Evolutionary conservation across 1,284 basidiomycete genomes (phyloP).

Genomic region (Takashimella koratensis): DNA sequence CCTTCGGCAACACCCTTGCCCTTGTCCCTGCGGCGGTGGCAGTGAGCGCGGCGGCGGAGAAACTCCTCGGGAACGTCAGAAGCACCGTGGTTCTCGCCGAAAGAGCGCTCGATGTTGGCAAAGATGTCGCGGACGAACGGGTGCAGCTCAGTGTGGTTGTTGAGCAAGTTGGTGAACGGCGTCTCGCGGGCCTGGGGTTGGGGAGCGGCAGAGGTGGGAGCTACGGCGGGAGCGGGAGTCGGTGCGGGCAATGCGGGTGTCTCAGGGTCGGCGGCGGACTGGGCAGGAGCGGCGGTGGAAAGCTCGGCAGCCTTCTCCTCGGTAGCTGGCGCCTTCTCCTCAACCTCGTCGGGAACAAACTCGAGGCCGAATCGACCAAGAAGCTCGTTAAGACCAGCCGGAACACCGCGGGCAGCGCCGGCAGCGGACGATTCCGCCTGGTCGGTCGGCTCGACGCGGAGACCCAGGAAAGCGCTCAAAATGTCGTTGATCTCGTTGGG

Average conservation of each 20-base stretch:
- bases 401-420: constrained; percentile 6
- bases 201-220: background rate
- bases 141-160: constrained; percentile 20
- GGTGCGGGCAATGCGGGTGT: constrained; percentile 12
- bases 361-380: constrained; percentile 41
- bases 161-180: constrained; percentile 25
- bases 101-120: constrained; percentile 20
- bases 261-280: background rate
- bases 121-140: constrained; percentile 27
- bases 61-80: background rate
- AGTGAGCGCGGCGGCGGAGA: background rate
- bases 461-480: constrained; percentile 40
- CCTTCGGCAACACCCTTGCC: constrained; percentile 37
- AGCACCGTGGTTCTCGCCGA: constrained; percentile 7
- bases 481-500: constrained; percentile 40
- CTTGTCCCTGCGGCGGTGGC: constrained; percentile 10
- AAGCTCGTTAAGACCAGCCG: constrained; percentile 35
- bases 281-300: background rate
- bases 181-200: constrained; percentile 4
- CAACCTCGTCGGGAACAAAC: constrained; percentile 33
- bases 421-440: constrained; percentile 11
- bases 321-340: constrained; percentile 3
- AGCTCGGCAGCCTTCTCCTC: background rate
- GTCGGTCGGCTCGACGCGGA: constrained; percentile 28
- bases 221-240: constrained; percentile 1